Conservation (phyloP, 257 asterid genomes). For the Rhazya stricta region DNA sequence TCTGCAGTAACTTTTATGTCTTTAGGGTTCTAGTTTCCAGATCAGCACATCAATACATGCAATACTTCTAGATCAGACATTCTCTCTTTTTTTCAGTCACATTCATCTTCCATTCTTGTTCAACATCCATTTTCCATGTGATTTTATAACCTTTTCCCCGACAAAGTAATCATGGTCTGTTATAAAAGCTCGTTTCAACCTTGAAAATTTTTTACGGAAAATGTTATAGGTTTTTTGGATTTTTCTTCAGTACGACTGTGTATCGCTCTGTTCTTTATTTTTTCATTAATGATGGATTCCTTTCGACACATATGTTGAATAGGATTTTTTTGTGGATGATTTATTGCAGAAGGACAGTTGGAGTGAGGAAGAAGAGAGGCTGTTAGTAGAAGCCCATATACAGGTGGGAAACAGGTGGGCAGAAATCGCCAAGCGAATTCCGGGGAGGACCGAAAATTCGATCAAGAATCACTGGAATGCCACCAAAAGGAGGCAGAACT, state of each 20-base stretch:
- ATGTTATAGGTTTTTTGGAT: neutral
- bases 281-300: neutral
- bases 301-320: too few species aligned
- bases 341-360: conserved; percentile 62
- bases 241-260: neutral
- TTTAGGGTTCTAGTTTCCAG: conserved; percentile 1
- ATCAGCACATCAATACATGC: neutral
- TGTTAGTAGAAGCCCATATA: conserved; percentile 51
- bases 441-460: conserved; percentile 74
- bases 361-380: conserved; percentile 68
- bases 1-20: neutral
- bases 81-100: neutral
- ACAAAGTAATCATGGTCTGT: conserved; percentile 21
- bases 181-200: conserved; percentile 3
- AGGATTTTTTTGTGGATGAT: too few species aligned
- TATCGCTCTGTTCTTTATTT: neutral
- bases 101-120: neutral
- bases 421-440: conserved; percentile 58
- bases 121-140: conserved; percentile 24
- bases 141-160: conserved; percentile 16
- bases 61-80: neutral
- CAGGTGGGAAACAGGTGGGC: conserved; percentile 67
- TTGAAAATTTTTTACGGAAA: neutral
- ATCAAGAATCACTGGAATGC: conserved; percentile 91
- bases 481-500: conserved; percentile 48